Evolutionary conservation across 352 stramenopile genomes (phyloP), one percentile per base, ranked within the genome.

Genomic region (Globisporangium paroecandrum): DNA sequence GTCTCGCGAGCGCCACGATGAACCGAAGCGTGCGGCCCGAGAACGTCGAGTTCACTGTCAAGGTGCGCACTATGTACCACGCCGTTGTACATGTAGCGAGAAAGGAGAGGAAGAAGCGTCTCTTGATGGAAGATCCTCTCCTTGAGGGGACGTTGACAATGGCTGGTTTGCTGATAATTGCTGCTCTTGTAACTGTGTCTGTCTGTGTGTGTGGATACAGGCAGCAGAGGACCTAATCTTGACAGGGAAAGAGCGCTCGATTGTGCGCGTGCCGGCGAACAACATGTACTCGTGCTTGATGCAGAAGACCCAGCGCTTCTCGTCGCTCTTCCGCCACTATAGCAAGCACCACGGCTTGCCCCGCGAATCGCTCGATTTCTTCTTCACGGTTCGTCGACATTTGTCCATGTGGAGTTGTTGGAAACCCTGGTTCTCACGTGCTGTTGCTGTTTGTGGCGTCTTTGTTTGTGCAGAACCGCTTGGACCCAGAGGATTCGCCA

Each of bases 261-360:
- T 95, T 67, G 82, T 94, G 66, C 87, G 87, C 59, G 87, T 94
- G 55, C 73, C 87, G 0, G 85, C 85, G 49, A 95, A 93, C 79
- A 94, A 93, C 69, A 92, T 93, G 84, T 94, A 94, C 75, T 93
- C 87, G 73, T 99, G 97, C 70, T 81, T 99, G 58, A 99, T 99
- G 97, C 90, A 99, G 60, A 99, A 99, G 78, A 98, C 96, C 22
- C 97, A 99, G 82, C 90, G 95, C 22, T 99, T 99, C 76, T 98
- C 94, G 32, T 98, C 89, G 62, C 88, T 99, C 22, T 99, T 99
- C 71, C 95, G 96, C 57, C 97, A 99, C 81, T 99, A 99, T 78
- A 98, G 95, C 74, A 99, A 99, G 77, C 98, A 99, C 80, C 97
- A 99, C 78, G 97, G 97, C 4, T 71, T 99, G 49, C 84, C 95